Base-by-base conservation (phyloP, 2,329 filamentous ascomycete genomes). In the Oidium heveae region DNA sequence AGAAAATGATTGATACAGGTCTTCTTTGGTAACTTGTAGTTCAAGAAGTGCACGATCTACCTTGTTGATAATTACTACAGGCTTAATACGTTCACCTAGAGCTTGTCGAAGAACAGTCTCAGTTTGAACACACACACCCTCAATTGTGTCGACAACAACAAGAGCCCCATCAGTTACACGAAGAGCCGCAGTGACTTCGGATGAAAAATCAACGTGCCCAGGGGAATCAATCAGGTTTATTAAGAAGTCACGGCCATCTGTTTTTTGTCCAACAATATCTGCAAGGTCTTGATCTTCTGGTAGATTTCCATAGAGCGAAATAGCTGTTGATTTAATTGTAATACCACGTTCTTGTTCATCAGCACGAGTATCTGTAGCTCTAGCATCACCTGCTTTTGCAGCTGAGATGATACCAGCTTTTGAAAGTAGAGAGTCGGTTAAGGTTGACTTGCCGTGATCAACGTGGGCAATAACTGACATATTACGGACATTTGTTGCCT, bases 391-490 rank as follows among this genome's bases (percentile, higher is more conserved):
- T 66, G 91, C 91, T 76, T 96, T 96, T 66, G 86, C 86, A 66
- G 86, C 85, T 66, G 91, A 96, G 70, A 98, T 95, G 69, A 98
- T 98, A 89, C 91, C 91, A 68, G 89, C 89, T 76, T 93, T 91
- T 76, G 94, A 87, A 70, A 98, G 84, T 63, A 98, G 86, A 66
- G 91, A 96, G 75, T 98, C 91, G 81, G 89, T 95, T 67, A 98
- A 80, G 70, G 91, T 98, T 66, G 91, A 98, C 76, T 98, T 98
- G 77, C 91, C 91, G 81, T 98, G 91, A 74, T 98, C 91, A 82
- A 98, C 88, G 77, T 98, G 91, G 72, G 91, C 91, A 86, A 96
- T 96, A 72, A 98, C 91, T 76, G 87, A 95, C 89, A 95, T 96
- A 82, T 96, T 96, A 73, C 77, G 76, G 70, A 82, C 77, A 71